A percentile compares a stretch with the other conserved stretches of the same genome.
Conservation (phyloP, 2,329 filamentous ascomycete species). For the Anthostomella pinea region DNA sequence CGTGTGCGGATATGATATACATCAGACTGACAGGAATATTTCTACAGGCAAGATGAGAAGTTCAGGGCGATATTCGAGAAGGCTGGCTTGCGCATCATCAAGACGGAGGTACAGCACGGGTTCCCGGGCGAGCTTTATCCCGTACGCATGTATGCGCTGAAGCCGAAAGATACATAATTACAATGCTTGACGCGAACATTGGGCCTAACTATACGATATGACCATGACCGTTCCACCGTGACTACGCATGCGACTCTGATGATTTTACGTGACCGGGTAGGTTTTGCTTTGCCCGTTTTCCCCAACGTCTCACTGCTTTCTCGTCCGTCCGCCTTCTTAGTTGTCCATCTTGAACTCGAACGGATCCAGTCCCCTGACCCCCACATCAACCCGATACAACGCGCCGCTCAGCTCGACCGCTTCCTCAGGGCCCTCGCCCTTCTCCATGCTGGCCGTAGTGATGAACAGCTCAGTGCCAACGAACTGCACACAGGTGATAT, state of each 20-base stretch:
- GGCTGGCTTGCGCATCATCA: slow-evolving; percentile 66
- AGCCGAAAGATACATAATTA: slow-evolving; percentile 44
- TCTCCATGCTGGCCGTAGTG: slow-evolving; percentile 69
- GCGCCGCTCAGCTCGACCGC: slow-evolving; percentile 66
- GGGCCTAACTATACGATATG: no score
- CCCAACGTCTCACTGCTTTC: no score
- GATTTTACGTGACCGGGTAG: no score
- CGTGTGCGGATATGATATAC: not conserved
- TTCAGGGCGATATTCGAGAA: slow-evolving; percentile 67
- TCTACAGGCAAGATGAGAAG: slow-evolving; percentile 62
- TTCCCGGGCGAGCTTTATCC: slow-evolving; percentile 58
- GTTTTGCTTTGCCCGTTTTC: no score
- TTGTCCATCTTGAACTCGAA: slow-evolving; percentile 59
- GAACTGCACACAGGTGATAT: slow-evolving; percentile 80
- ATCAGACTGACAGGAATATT: slow-evolving; percentile 10
- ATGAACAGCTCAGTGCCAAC: slow-evolving; percentile 73
- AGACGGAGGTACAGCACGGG: slow-evolving; percentile 65
- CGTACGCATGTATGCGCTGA: slow-evolving; percentile 75
- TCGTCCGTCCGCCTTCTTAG: no score
- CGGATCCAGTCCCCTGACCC: slow-evolving; percentile 60
- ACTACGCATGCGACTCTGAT: no score
- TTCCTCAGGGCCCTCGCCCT: slow-evolving; percentile 60
- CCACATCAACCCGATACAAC: slow-evolving; percentile 75
- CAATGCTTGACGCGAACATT: no score
- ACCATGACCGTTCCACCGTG: no score